These are phyloP conservation scores for Kernera saxatilis DNA, from an alignment of 345 rosid genomes.

Conservation along the genomic window DNA sequence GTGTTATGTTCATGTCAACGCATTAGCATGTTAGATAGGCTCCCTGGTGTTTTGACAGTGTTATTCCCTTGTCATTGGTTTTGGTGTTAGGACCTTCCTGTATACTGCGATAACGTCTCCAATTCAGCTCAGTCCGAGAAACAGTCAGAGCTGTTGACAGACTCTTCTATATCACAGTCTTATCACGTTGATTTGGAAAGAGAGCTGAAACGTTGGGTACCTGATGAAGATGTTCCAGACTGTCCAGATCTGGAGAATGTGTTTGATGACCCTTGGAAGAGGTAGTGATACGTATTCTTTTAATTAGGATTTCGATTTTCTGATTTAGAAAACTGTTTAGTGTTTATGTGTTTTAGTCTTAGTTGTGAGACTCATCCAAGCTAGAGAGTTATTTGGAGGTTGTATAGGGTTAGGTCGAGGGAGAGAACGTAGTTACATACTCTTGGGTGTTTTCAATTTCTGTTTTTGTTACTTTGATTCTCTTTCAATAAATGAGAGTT, in stretches of 20 bases:
- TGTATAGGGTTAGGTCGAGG: neutral
- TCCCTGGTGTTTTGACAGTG: conserved; percentile 6
- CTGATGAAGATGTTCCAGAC: conserved; percentile 70
- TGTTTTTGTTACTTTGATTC: neutral
- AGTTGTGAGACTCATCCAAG: neutral
- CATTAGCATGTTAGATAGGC: neutral
- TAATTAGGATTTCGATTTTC: neutral
- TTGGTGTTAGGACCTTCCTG: conserved; percentile 60
- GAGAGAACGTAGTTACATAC: neutral
- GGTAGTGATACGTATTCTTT: conserved; percentile 38
- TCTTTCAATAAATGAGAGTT: neutral
- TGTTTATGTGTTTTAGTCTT: neutral
- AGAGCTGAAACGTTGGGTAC: conserved; percentile 88
- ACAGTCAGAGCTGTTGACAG: conserved; percentile 66
- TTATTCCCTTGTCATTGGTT: neutral
- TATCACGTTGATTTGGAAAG: conserved; percentile 56
- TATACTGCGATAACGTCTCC: conserved; percentile 53
- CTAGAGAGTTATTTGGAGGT: conserved; percentile 7
- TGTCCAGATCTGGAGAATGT: conserved; percentile 70
- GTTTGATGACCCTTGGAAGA: conserved; percentile 67
- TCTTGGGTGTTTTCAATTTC: neutral
- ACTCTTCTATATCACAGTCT: conserved; percentile 71
- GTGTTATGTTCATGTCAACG: neutral
- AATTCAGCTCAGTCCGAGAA: conserved; percentile 47
- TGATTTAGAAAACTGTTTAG: neutral